phyloP scores from a whole-genome alignment of 768 basidiomycete species.

The Dendrothele bispora region DNA sequence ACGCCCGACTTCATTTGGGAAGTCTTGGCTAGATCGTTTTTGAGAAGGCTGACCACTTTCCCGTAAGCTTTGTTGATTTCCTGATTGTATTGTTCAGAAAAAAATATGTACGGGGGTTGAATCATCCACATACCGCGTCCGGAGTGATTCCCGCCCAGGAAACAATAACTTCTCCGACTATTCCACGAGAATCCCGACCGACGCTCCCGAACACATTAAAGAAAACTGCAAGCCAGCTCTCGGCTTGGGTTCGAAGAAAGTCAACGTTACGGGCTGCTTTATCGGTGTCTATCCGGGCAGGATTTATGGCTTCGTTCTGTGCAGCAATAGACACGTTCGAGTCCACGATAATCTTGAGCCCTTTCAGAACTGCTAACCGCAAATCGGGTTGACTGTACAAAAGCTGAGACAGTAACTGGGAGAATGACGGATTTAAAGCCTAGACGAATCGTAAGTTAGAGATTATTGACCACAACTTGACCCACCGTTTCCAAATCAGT shows the following conservation, averaged over 20 bases:
- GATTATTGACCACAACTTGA: constrained; percentile 1
- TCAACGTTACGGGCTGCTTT: constrained; percentile 67
- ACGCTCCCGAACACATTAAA: constrained; percentile 96
- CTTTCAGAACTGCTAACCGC: constrained; percentile 78
- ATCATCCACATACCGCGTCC: constrained; percentile 52
- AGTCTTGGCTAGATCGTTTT: constrained; percentile 54
- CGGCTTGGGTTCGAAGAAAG: constrained; percentile 74
- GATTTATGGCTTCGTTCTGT: constrained; percentile 24
- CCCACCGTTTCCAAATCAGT: constrained; percentile 71
- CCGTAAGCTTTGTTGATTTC: constrained; percentile 80
- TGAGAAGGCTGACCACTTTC: constrained; percentile 75
- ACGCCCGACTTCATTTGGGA: constrained; percentile 34
- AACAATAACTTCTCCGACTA: constrained; percentile 86
- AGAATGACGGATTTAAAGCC: constrained; percentile 75
- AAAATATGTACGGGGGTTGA: background rate
- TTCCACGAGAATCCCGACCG: constrained; percentile 67
- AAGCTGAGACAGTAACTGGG: constrained; percentile 88
- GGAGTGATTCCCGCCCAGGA: constrained; percentile 85
- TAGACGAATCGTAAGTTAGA: constrained; percentile 29
- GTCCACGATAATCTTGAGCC: constrained; percentile 79
- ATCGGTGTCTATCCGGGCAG: constrained; percentile 45
- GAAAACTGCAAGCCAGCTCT: constrained; percentile 92
- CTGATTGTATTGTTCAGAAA: constrained; percentile 25
- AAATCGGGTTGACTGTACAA: constrained; percentile 89
- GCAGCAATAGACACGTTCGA: constrained; percentile 61